These are phyloP conservation scores for Nothophaeocryptopus gaeumannii DNA, from an alignment of 2,329 filamentous ascomycete species.

Conservation along the genomic window DNA sequence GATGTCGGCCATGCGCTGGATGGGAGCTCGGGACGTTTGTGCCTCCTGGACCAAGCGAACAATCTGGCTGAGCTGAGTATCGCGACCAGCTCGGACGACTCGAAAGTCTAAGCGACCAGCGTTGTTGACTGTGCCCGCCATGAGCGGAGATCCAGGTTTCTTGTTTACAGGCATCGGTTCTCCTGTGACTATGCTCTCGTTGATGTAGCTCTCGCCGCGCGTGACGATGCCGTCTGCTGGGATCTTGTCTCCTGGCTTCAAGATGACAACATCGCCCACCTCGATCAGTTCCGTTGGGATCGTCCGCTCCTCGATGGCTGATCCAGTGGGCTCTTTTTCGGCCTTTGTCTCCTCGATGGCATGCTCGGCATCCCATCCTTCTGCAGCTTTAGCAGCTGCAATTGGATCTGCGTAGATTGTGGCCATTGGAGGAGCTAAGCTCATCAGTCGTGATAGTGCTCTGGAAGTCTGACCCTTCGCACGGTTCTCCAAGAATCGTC, in stretches of 20 bases:
- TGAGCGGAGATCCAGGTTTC: conserved; percentile 71
- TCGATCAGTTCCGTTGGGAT: conserved; percentile 94
- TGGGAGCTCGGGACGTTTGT: conserved; percentile 89
- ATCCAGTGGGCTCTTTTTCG: conserved; percentile 48
- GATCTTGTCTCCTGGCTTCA: conserved; percentile 94
- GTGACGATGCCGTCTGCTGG: conserved; percentile 87
- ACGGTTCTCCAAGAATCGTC: conserved; percentile 86
- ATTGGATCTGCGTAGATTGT: conserved; percentile 95
- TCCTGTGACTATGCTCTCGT: conserved; percentile 98
- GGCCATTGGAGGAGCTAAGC: conserved; percentile 90
- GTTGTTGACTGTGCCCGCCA: conserved; percentile 94
- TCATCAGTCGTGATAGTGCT: conserved; percentile 91
- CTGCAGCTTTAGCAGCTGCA: conserved; percentile 84
- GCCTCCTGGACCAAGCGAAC: conserved; percentile 98
- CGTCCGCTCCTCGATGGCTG: conserved; percentile 73
- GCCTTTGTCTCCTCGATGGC: conserved; percentile 44
- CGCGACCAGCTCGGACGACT: conserved; percentile 86
- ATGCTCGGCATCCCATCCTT: conserved; percentile 62
- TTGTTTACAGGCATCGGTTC: conserved; percentile 96
- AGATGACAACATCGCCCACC: conserved; percentile 86
- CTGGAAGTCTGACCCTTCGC: conserved; percentile 96
- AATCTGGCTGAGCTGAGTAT: conserved; percentile 96
- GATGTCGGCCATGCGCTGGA: conserved; percentile 86
- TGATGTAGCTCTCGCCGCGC: conserved; percentile 85
- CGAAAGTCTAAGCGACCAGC: conserved; percentile 88